Evolutionary conservation across 2,329 filamentous ascomycete genomes (phyloP).

Genomic region (Fusarium sp.): DNA sequence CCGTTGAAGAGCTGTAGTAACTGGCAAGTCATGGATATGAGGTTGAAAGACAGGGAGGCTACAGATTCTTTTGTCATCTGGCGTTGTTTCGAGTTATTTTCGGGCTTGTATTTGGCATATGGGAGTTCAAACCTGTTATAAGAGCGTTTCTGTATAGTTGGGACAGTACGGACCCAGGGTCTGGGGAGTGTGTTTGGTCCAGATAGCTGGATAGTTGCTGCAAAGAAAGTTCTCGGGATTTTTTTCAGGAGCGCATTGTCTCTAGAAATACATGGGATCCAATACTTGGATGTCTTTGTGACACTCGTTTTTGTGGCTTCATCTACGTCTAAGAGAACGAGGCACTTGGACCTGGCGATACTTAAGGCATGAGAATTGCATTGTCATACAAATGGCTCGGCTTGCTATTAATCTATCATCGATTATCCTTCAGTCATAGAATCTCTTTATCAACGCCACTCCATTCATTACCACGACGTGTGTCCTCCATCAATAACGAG

Average conservation of each 20-base stretch:
- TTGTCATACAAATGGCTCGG: neutral
- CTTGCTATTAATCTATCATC: neutral
- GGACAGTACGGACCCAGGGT: accelerated
- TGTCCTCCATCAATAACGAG: conserved; percentile 78
- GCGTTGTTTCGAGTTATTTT: neutral
- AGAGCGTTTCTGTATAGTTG: neutral
- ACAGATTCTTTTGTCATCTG: neutral
- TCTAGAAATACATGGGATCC: neutral
- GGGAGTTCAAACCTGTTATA: accelerated
- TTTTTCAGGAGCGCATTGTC: accelerated
- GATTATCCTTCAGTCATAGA: neutral
- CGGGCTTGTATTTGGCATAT: neutral
- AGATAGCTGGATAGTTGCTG: neutral
- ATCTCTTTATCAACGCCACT: neutral
- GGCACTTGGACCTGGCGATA: neutral
- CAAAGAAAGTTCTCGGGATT: too few species aligned
- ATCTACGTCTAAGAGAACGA: neutral
- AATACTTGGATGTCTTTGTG: too few species aligned
- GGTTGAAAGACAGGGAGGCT: neutral
- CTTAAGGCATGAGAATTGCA: neutral
- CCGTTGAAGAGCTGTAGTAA: accelerated
- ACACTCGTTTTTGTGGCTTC: too few species aligned
- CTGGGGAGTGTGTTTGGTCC: neutral
- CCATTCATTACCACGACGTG: conserved; percentile 58
- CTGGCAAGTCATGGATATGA: neutral